Evolutionary conservation across 2,329 filamentous ascomycete genomes (phyloP).

Genomic region (Elsinoe batatas): DNA sequence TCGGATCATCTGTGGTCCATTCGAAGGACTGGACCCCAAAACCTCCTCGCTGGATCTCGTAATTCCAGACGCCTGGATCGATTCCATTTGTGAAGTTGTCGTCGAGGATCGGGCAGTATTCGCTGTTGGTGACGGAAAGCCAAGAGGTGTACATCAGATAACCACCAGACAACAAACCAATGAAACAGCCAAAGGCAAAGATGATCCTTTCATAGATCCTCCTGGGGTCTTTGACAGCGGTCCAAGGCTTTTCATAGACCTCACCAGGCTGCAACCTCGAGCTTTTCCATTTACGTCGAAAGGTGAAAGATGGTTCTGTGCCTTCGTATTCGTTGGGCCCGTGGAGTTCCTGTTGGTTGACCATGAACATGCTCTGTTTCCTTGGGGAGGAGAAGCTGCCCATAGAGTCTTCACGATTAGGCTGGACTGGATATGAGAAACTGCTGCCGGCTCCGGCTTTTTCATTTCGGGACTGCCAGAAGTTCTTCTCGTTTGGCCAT

Average conservation of each 20-base stretch:
- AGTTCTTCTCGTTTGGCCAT: constrained; percentile 7
- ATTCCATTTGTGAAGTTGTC: constrained; percentile 41
- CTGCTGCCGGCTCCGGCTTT: background rate
- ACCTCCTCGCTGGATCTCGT: constrained; percentile 33
- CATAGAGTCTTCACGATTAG: constrained; percentile 3
- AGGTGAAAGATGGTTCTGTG: background rate
- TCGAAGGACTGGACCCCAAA: constrained; percentile 42
- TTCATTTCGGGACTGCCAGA: constrained; percentile 2
- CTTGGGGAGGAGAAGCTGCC: constrained; percentile 5
- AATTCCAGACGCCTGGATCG: constrained; percentile 39
- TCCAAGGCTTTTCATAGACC: constrained; percentile 17
- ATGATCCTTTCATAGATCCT: constrained; percentile 11
- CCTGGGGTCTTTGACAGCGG: constrained; percentile 13
- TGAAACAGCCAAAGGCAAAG: constrained; percentile 12
- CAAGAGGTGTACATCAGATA: background rate
- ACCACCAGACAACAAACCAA: constrained; percentile 4
- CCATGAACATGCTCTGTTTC: constrained; percentile 9
- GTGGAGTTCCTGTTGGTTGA: background rate
- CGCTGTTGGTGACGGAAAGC: constrained; percentile 5
- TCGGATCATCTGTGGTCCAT: constrained; percentile 42
- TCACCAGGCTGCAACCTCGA: constrained; percentile 7
- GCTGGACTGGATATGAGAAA: background rate
- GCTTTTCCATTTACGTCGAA: constrained; percentile 7
- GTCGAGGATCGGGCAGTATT: constrained; percentile 43
- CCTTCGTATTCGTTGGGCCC: background rate